Conservation (phyloP, 805 yeast genomes). For the Lipomyces yamanashiensis region DNA sequence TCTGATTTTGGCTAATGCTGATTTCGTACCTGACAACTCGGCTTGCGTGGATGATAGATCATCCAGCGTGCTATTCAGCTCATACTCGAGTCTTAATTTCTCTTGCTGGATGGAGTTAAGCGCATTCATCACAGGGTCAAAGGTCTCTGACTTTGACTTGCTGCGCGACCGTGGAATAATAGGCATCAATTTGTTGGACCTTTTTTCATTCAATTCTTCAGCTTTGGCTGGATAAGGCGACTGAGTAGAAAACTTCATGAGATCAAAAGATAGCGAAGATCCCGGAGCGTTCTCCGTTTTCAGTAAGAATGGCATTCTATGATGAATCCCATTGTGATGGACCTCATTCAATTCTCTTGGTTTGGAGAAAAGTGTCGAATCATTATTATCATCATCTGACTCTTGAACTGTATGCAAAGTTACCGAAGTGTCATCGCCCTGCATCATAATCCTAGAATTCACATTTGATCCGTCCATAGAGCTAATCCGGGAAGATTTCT, state of each 20-base stretch:
- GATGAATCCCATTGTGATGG: neutral
- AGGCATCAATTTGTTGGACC: neutral
- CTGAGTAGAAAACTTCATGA: neutral
- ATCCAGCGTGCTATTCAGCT: conserved; percentile 5
- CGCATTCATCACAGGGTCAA: conserved; percentile 25
- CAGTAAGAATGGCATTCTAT: neutral
- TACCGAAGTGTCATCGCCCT: neutral
- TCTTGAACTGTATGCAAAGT: neutral
- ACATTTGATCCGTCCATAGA: neutral
- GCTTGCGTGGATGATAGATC: conserved; percentile 5
- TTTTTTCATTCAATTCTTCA: neutral
- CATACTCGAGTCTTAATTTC: conserved; percentile 19
- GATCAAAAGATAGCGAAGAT: neutral
- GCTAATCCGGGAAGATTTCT: neutral
- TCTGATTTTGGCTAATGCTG: conserved; percentile 1
- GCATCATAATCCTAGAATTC: neutral
- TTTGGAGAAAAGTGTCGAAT: neutral
- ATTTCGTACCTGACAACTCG: conserved; percentile 15
- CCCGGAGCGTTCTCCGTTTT: neutral
- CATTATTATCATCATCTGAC: neutral
- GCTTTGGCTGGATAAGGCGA: neutral
- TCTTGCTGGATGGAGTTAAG: conserved; percentile 25
- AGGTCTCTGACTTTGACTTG: conserved; percentile 1
- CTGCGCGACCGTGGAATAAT: neutral
- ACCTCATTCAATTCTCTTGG: neutral